Percentiles rank a stretch among this genome's conserved stretches.
Conservation (phyloP, 108 stramenopile species). For the Cyclotella choctawhatcheeana region DNA sequence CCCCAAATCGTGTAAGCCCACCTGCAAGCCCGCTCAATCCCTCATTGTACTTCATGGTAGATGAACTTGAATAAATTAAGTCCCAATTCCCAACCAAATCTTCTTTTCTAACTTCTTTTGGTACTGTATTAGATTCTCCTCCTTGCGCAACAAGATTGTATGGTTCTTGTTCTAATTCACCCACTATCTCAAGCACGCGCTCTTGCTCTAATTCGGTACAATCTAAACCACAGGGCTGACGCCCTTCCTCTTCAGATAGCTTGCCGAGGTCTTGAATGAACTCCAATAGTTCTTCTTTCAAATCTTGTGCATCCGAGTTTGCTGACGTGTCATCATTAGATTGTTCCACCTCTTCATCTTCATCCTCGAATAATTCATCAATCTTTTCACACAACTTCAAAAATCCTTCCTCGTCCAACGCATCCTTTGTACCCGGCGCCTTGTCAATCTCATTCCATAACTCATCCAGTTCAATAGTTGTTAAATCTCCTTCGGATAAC, state of each 20-base stretch:
- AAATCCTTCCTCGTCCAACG: conserved; percentile 65
- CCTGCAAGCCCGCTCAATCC: conserved; percentile 83
- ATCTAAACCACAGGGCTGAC: conserved; percentile 74
- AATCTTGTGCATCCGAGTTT: not conserved
- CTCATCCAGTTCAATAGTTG: conserved; percentile 62
- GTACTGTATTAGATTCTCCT: conserved; percentile 9
- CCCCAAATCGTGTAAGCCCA: conserved; percentile 78
- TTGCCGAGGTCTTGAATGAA: conserved; percentile 53
- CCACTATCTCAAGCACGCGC: conserved; percentile 64
- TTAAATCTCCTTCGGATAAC: conserved; percentile 68
- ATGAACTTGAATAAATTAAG: conserved; percentile 78
- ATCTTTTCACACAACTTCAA: conserved; percentile 64
- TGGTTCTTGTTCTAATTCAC: conserved; percentile 60
- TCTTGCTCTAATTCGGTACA: conserved; percentile 68
- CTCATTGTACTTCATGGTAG: conserved; percentile 86
- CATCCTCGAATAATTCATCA: conserved; percentile 81
- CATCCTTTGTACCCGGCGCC: conserved; percentile 54
- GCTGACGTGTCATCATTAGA: not conserved
- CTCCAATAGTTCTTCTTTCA: conserved; percentile 51
- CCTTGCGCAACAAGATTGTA: conserved; percentile 47
- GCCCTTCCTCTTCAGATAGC: conserved; percentile 50
- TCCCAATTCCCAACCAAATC: conserved; percentile 81
- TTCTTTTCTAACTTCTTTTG: conserved; percentile 59
- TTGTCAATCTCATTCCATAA: conserved; percentile 53
- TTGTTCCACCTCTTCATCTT: conserved; percentile 28